phyloP scores from a whole-genome alignment of 148 eudicot genomes.

The Rhododendron ferrugineum region DNA sequence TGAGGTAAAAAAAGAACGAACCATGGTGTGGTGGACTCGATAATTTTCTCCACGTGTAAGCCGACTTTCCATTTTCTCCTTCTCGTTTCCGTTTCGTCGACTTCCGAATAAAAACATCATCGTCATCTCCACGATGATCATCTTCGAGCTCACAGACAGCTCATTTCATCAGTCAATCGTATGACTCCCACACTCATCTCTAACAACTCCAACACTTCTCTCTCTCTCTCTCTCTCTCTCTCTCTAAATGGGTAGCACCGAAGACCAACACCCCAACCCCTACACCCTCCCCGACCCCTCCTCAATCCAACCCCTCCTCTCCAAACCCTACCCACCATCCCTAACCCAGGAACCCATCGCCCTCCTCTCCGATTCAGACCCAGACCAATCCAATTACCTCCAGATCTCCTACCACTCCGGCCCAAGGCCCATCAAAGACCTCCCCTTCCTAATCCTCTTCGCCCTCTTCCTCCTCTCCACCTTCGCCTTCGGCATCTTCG shows the following conservation, averaged over 20 bases:
- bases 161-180: background rate
- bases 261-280: conserved; percentile 32
- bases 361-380: conserved; percentile 13
- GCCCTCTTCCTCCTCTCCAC: conserved; percentile 49
- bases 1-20: background rate
- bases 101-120: background rate
- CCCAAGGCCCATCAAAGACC: conserved; percentile 66
- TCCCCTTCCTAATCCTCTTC: conserved; percentile 68
- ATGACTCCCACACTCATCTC: background rate
- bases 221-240: background rate
- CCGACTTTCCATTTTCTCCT: background rate
- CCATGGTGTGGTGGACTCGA: background rate
- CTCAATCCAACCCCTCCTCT: conserved; percentile 57
- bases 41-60: background rate
- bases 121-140: background rate
- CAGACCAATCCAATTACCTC: conserved; percentile 49
- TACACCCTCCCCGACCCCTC: conserved; percentile 31
- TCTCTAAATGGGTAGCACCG: conserved; percentile 51
- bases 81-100: background rate
- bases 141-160: background rate
- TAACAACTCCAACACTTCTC: background rate
- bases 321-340: conserved; percentile 48
- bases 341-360: conserved; percentile 25
- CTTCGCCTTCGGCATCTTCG: conserved; percentile 77
- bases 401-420: conserved; percentile 67